Percentiles rank a stretch among this genome's conserved stretches.
Conservation (phyloP, 306 rosid genomes). For the peach (Prunus persica) region Prunus_persica_NCBIv2 NC_034014.1:2898501-2899000, state of each 20-base stretch:
- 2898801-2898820: constrained; percentile 6
- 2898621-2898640: no score
- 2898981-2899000: neutral
- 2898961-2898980: neutral
- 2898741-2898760: constrained; percentile 27
- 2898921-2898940: neutral
- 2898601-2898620: constrained; percentile 17
- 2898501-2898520: neutral
- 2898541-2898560: constrained; percentile 20
- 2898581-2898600: constrained; percentile 25
- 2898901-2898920: neutral
- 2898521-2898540: constrained; percentile 30
- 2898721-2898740: constrained; percentile 18
- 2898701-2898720: constrained; percentile 28
- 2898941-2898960: neutral
- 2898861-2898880: neutral
- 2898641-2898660: neutral
- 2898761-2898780: constrained; percentile 13
- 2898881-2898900: neutral
- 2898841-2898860: neutral
- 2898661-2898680: neutral
- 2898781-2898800: constrained; percentile 6
- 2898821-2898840: neutral
- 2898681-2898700: constrained; percentile 14
- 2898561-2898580: constrained; percentile 38